Base-by-base conservation (phyloP, 139 green algal species). In the Picochlorum costavermella region DNA sequence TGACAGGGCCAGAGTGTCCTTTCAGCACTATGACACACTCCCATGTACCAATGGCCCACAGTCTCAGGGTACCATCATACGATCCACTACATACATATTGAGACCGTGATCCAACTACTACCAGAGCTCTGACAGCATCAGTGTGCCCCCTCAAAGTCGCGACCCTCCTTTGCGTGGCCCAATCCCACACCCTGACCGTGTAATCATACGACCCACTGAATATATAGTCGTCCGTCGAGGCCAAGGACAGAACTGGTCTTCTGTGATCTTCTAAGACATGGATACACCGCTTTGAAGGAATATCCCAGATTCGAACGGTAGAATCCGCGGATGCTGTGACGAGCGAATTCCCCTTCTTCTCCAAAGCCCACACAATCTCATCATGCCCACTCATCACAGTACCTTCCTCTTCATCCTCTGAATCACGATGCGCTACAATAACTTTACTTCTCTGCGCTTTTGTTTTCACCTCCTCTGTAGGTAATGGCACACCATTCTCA, bases 301-400 rank as follows among this genome's bases (percentile, higher is more conserved):
- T 78, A 75, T 96, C 85, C 91, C 91, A 97, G 5, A 92, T 87
- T 6, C 90, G 83, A 44, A 97, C 89, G 17, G 88, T 95, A 57
- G 90, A 91, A 75, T 97, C 91, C 12, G 90, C 90, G 3, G 83
- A 94, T 0, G 90, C 91, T 5, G 81, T 90, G 65, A 96, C 92
- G 8, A 96, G 70, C 1, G 76, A 67, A 49, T 68, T 60, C 14
- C 78, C 86, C 17, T 78, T 63, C 9, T 88, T 84, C 69, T 95
- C 86, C 13, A 96, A 78, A 10, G 89, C 88, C 91, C 91, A 97
- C 1, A 97, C 87, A 64, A 97, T 97, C 74, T 96, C 90, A 37
- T 95, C 84, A 66, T 97, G 91, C 1, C 90, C 91, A 69, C 86
- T 83, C 43, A 95, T 66, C 6, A 95, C 90, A 72, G 90, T 93